Evolutionary conservation across 352 stramenopile genomes (phyloP).

Genomic region (Phytophthora tubulina): DNA sequence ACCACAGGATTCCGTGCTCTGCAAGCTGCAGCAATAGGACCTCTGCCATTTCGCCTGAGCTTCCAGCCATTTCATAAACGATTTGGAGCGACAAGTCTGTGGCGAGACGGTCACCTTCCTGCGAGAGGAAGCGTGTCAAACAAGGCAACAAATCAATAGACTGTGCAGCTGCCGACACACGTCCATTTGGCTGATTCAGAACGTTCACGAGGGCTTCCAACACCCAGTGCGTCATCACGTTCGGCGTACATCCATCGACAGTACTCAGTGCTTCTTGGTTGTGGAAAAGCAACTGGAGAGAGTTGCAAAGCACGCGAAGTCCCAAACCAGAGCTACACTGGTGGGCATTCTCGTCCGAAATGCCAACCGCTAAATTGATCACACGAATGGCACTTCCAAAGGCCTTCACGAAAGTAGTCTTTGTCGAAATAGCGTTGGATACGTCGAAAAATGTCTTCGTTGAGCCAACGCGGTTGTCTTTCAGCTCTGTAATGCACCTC

Average conservation of each 20-base stretch:
- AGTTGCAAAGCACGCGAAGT: conserved; percentile 78
- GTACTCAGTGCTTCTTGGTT: conserved; percentile 67
- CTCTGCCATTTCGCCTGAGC: conserved; percentile 84
- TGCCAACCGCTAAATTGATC: conserved; percentile 76
- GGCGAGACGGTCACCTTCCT: conserved; percentile 71
- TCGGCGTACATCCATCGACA: conserved; percentile 69
- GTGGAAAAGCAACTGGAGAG: conserved; percentile 79
- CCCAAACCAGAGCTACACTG: conserved; percentile 79
- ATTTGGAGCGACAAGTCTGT: conserved; percentile 86
- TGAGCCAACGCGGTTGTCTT: conserved; percentile 54
- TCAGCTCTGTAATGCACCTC: conserved; percentile 82
- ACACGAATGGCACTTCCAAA: conserved; percentile 81
- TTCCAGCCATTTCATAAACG: conserved; percentile 84
- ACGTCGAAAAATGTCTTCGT: conserved; percentile 60
- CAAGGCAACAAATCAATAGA: conserved; percentile 86
- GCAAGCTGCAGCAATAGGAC: conserved; percentile 82
- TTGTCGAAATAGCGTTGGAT: conserved; percentile 66
- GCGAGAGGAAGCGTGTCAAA: conserved; percentile 77
- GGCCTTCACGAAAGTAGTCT: conserved; percentile 67
- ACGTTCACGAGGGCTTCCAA: conserved; percentile 86
- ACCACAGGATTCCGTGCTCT: conserved; percentile 87
- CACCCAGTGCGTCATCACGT: conserved; percentile 81
- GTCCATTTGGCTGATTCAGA: conserved; percentile 83
- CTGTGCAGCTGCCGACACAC: conserved; percentile 81
- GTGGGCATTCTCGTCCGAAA: conserved; percentile 83